phyloP scores from a whole-genome alignment of 1,284 basidiomycete species.

The Sphaerobolus stellatus region DNA sequence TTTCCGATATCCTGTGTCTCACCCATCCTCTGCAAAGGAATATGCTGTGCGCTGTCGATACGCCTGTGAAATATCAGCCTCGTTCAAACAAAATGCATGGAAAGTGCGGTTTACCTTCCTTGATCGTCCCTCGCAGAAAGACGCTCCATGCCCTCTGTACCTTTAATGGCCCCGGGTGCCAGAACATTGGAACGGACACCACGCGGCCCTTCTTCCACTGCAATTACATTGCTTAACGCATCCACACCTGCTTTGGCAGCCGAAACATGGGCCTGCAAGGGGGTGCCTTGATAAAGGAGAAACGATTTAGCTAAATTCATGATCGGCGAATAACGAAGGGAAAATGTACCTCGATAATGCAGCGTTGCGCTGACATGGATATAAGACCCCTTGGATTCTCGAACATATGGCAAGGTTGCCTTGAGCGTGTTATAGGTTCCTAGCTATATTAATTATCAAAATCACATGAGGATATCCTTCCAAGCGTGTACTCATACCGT shows the following conservation, averaged over 20 bases:
- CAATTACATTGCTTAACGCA: slow-evolving; percentile 79
- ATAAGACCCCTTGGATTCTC: slow-evolving; percentile 76
- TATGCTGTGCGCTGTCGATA: slow-evolving; percentile 14
- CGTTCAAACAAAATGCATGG: too few relatives aligned
- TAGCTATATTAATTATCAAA: slow-evolving; percentile 44
- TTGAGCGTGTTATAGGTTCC: slow-evolving; percentile 96
- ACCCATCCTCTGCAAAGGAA: slow-evolving; percentile 68
- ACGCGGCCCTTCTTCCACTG: slow-evolving; percentile 90
- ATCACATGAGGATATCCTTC: neutral
- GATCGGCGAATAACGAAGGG: neutral
- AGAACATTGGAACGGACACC: slow-evolving; percentile 95
- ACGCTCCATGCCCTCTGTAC: slow-evolving; percentile 84
- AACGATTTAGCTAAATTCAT: neutral
- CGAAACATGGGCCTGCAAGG: slow-evolving; percentile 90
- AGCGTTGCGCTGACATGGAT: slow-evolving; percentile 91
- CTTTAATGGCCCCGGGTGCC: slow-evolving; percentile 82
- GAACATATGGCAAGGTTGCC: slow-evolving; percentile 76
- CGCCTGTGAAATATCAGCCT: too few relatives aligned
- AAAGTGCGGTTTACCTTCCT: too few relatives aligned
- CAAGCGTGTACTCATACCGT: slow-evolving; percentile 50
- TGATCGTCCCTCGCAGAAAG: slow-evolving; percentile 48
- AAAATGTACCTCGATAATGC: slow-evolving; percentile 71
- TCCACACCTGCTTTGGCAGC: slow-evolving; percentile 96
- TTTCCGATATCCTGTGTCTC: slow-evolving; percentile 76
- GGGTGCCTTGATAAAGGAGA: slow-evolving; percentile 53